These are phyloP conservation scores for Kwoniella botswanensis DNA, from an alignment of 768 basidiomycete species.

Conservation along the genomic window DNA sequence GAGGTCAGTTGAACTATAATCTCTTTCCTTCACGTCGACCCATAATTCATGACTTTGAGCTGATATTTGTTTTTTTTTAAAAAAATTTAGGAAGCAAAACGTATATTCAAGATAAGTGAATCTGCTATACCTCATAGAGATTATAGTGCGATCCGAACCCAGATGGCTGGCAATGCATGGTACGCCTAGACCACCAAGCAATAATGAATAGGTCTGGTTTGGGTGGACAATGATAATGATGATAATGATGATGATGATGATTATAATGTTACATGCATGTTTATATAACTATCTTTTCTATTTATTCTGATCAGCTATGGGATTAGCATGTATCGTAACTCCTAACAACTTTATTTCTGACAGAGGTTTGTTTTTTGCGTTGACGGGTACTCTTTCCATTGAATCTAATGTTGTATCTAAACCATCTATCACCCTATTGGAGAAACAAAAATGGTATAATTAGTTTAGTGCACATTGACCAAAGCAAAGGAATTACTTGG, in stretches of 20 bases:
- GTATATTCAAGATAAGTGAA: constrained; percentile 78
- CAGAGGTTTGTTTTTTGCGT: constrained; percentile 83
- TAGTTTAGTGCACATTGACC: not conserved
- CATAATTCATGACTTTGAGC: not conserved
- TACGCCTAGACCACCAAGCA: constrained; percentile 25
- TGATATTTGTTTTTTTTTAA: not conserved
- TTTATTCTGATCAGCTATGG: constrained; percentile 73
- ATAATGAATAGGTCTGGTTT: no score
- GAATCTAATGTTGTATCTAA: constrained; percentile 88
- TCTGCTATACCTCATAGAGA: constrained; percentile 77
- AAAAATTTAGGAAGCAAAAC: constrained; percentile 80
- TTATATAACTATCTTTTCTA: constrained; percentile 12
- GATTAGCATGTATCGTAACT: constrained; percentile 92
- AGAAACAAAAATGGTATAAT: not conserved
- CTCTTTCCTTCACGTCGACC: not conserved
- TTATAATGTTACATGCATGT: constrained; percentile 15
- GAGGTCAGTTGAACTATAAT: constrained; percentile 63
- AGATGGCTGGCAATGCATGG: constrained; percentile 31
- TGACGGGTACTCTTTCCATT: constrained; percentile 93
- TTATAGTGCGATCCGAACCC: constrained; percentile 33
- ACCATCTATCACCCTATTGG: constrained; percentile 83
- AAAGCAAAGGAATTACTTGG: no score
- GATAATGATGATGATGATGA: not conserved
- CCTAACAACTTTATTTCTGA: constrained; percentile 80
- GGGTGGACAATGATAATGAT: not conserved